Base-by-base conservation (phyloP, 176 grass and related monocot species). In the Eleusine indica region DNA sequence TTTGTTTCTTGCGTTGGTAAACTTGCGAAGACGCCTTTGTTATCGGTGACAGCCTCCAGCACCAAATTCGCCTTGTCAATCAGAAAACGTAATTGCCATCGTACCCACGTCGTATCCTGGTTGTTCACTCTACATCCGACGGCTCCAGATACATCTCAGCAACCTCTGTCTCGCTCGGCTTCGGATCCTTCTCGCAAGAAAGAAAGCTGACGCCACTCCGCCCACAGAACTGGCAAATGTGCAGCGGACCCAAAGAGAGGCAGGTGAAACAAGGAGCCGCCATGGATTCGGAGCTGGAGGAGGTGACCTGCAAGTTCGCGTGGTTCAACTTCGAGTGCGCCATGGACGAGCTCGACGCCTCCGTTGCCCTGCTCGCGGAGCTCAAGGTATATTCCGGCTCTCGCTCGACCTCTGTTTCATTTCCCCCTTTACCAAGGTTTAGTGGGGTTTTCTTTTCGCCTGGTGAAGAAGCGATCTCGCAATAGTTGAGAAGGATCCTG, bases 281-380 rank as follows among this genome's bases (percentile, higher is more conserved):
- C 30, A 85, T 92, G 92, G 92, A 87, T 85, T 74, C 80, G 19
- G 76, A 77, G 75, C 25, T 94, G 76, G 86, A 61, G 41, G 86
- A 92, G 78, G 88, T 80, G 39, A 81, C 5, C 85, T 13, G 41
- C 84, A 79, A 83, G 80, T 64, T 91, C 43, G 83, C 81, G 28
- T 85, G 90, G 46, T 82, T 94, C 83, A 85, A 92, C 21, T 82
- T 63, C 17, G 83, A 86, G 7, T 85, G 39, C 73, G 48, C 68
- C 0, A 82, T 80, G 76, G 88, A 73, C 32, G 92, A 97, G 15
- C 63, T 91, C 86, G 67, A 19, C 37, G 43, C 74, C 47, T 91
- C 81, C 77, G 71, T 54, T 38, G 9, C 52, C 48, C 77, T 85
- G 61, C 86, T 97, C 41, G 18, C 74, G 11, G 89, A 97, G 74